Evolutionary conservation across 1,284 basidiomycete species (phyloP).

Genomic region (Malassezia globosa): DNA sequence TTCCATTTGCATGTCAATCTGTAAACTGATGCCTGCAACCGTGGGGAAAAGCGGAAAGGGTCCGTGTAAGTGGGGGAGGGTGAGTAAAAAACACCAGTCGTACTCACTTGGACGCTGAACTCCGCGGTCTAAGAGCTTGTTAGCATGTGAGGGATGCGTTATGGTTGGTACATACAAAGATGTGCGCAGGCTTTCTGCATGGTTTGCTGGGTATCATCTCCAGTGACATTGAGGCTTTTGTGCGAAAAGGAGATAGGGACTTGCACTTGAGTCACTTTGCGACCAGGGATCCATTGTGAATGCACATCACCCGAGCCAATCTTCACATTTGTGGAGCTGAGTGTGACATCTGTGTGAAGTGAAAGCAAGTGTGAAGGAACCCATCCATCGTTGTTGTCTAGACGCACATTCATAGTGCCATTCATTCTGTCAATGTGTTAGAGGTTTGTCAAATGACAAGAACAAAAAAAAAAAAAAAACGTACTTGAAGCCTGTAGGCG

Average conservation of each 20-base stretch:
- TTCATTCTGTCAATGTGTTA: slow-evolving; percentile 9
- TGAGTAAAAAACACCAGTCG: too few species aligned
- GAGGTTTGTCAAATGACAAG: too few species aligned
- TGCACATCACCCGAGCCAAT: slow-evolving; percentile 2
- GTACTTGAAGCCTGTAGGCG: slow-evolving; percentile 11
- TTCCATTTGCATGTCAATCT: slow-evolving; percentile 6
- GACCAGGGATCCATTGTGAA: slow-evolving; percentile 7
- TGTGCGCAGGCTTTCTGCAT: slow-evolving; percentile 16
- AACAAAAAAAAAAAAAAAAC: too few species aligned
- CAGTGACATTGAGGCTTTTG: slow-evolving; percentile 10
- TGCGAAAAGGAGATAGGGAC: slow-evolving; percentile 10
- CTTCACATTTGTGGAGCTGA: neutral
- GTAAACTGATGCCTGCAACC: slow-evolving; percentile 5
- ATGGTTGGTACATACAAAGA: slow-evolving; percentile 13
- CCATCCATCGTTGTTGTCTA: slow-evolving; percentile 13
- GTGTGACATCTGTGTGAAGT: neutral
- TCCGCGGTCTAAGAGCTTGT: slow-evolving; percentile 1
- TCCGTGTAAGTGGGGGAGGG: too few species aligned
- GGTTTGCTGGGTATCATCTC: slow-evolving; percentile 13
- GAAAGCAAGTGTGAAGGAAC: slow-evolving; percentile 7
- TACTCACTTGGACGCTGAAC: slow-evolving; percentile 1
- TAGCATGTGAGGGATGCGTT: neutral
- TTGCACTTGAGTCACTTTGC: neutral
- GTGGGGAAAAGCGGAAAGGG: neutral
- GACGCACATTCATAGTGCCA: slow-evolving; percentile 7